These are phyloP conservation scores for Trypanosoma platydactyli DNA, from an alignment of 208 protist genomes.

Conservation along the genomic window DNA sequence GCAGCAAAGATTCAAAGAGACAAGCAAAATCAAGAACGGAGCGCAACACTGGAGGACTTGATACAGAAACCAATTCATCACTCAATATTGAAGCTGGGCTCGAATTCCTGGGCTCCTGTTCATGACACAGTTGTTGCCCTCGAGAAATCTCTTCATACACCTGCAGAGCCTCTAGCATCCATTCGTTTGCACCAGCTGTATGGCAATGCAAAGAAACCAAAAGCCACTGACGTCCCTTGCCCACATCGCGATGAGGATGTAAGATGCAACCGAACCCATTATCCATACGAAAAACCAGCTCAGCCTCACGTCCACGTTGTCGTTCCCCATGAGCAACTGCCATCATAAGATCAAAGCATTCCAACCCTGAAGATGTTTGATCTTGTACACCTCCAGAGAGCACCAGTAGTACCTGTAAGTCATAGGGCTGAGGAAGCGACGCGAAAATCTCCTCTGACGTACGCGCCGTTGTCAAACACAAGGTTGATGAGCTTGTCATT, in stretches of 20 bases:
- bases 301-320: constrained; percentile 14
- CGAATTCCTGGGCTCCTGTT: not conserved
- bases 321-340: constrained; percentile 15
- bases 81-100: not conserved
- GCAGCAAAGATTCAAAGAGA: constrained; percentile 29
- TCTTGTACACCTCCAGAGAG: constrained; percentile 1
- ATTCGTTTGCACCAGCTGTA: constrained; percentile 14
- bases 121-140: not conserved
- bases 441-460: constrained; percentile 22
- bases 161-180: constrained; percentile 14
- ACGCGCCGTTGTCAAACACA: constrained; percentile 20
- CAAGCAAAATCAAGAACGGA: constrained; percentile 38
- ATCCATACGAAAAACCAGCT: constrained; percentile 21
- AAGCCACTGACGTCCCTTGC: constrained; percentile 11
- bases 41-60: constrained; percentile 15
- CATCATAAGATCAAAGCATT: constrained; percentile 31
- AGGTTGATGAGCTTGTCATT: constrained; percentile 21
- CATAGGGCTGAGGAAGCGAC: constrained; percentile 19
- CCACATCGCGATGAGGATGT: constrained; percentile 11
- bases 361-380: not conserved
- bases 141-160: constrained; percentile 13
- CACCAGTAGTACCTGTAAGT: constrained; percentile 20
- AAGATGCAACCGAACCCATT: constrained; percentile 27
- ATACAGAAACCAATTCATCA: not conserved
- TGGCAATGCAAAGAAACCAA: constrained; percentile 16